phyloP scores from a whole-genome alignment of 495 filamentous ascomycete species.

The Trichoderma gamsii region DNA sequence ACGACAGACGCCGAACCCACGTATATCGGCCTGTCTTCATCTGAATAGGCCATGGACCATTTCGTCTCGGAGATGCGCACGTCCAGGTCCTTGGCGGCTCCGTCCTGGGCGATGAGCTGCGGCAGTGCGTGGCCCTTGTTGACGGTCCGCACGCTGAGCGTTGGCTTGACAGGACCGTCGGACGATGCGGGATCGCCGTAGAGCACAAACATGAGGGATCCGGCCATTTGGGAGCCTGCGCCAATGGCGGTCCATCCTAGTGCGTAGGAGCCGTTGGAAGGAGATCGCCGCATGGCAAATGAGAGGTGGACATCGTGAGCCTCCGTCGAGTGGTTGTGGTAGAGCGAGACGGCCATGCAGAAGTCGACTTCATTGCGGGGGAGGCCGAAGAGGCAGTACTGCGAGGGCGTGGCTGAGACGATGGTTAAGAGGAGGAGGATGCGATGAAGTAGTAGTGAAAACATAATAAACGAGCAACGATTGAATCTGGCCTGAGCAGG shows the following conservation, averaged over 20 bases:
- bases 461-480: neutral
- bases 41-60: neutral
- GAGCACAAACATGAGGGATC: conserved; percentile 29
- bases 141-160: conserved; percentile 26
- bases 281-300: conserved; percentile 20
- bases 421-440: neutral
- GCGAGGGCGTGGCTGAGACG: conserved; percentile 18
- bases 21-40: conserved; percentile 2
- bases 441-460: neutral
- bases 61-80: neutral
- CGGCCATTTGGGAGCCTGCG: conserved; percentile 25
- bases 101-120: conserved; percentile 4
- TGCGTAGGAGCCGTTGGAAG: neutral
- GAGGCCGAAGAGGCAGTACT: conserved; percentile 26
- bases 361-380: conserved; percentile 23
- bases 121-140: conserved; percentile 26
- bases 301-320: conserved; percentile 23
- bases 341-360: conserved; percentile 22
- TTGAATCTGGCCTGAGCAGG: too few relatives aligned
- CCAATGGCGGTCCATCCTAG: conserved; percentile 30
- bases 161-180: conserved; percentile 17
- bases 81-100: neutral
- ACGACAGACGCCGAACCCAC: conserved; percentile 20
- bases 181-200: conserved; percentile 25
- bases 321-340: conserved; percentile 22